Base-by-base conservation (phyloP, 768 basidiomycete genomes). In the Leccinum pellstonianum region DNA sequence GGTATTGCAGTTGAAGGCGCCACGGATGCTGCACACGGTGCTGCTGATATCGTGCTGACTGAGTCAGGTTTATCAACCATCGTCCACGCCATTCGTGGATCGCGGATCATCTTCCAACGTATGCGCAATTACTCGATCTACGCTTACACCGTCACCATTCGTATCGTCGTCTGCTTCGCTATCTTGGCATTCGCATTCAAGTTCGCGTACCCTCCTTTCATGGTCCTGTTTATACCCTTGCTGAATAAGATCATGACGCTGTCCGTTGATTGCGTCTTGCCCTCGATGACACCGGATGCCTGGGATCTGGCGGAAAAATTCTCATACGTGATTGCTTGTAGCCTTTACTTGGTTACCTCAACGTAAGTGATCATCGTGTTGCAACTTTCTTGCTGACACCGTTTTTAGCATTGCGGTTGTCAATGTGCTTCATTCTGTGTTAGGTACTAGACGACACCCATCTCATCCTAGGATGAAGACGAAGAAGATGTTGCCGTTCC, bases 1-100 rank as follows among this genome's bases (percentile, higher is more conserved):
- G 96, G 96, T 89, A 98, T 98, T 63, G 96, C 95, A 63, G 96
- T 98, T 70, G 95, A 98, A 76, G 96, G 96, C 86, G 94, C 96
- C 60, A 98, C 96, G 37, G 96, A 98, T 68, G 96, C 96, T 67
- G 96, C 96, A 67, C 93, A 95, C 77, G 94, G 95, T 76, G 96
- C 96, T 56, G 96, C 95, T 66, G 95, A 98, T 77, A 98, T 98
- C 66, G 96, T 98, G 66, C 79, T 98, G 63, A 97, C 94, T 41
- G 95, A 98, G 75, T 95, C 96, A 59, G 96, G 96, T 86, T 88
- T 98, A 50, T 98, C 96, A 61, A 98, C 96, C 72, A 98, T 98
- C 72, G 94, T 98, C 66, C 95, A 98, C 76, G 96, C 96, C 74
- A 98, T 98, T 76, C 93, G 94, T 67, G 93, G 94, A 62, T 97